A percentile compares a stretch with the other conserved stretches of the same genome.
Conservation (phyloP, 495 filamentous ascomycete genomes). For the Cairneyella variabilis region DNA sequence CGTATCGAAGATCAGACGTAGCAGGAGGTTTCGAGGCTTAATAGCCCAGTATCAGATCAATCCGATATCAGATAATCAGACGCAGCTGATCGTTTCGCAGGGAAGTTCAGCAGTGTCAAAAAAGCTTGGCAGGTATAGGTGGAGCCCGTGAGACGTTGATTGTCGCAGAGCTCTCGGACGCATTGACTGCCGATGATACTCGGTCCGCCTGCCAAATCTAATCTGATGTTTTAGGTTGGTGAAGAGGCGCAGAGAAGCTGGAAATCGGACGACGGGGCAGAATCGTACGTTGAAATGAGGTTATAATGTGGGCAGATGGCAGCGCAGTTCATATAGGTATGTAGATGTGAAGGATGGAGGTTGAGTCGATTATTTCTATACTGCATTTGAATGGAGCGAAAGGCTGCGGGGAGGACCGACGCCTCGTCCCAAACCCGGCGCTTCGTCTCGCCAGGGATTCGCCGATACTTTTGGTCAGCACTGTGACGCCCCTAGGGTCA, state of each 20-base stretch:
- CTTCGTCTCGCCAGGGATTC: conserved; percentile 18
- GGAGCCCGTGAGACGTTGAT: conserved; percentile 17
- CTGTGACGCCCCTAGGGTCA: background rate
- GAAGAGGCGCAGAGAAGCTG: background rate
- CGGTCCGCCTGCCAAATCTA: conserved; percentile 4
- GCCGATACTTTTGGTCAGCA: background rate
- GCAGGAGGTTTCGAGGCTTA: conserved; percentile 24
- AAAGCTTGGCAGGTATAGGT: conserved; percentile 7
- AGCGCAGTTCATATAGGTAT: too few relatives aligned
- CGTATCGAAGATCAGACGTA: conserved; percentile 25
- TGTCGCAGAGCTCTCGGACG: conserved; percentile 14
- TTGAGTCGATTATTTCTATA: background rate
- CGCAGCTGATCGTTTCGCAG: conserved; percentile 16
- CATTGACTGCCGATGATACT: conserved; percentile 15
- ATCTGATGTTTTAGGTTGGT: conserved; percentile 14
- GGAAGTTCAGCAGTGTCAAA: conserved; percentile 15
- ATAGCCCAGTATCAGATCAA: conserved; percentile 20
- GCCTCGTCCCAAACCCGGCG: conserved; percentile 12
- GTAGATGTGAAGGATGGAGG: too few relatives aligned
- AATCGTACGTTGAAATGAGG: background rate
- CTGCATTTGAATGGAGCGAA: background rate
- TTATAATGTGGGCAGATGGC: conserved; percentile 5
- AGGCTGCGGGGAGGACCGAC: conserved; percentile 5
- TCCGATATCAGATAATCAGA: conserved; percentile 19
- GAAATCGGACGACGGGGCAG: background rate